A percentile compares a stretch with the other conserved stretches of the same genome.
Evolutionary conservation across 495 filamentous ascomycete species (phyloP).

Genomic region (Xylaria nigripes): DNA sequence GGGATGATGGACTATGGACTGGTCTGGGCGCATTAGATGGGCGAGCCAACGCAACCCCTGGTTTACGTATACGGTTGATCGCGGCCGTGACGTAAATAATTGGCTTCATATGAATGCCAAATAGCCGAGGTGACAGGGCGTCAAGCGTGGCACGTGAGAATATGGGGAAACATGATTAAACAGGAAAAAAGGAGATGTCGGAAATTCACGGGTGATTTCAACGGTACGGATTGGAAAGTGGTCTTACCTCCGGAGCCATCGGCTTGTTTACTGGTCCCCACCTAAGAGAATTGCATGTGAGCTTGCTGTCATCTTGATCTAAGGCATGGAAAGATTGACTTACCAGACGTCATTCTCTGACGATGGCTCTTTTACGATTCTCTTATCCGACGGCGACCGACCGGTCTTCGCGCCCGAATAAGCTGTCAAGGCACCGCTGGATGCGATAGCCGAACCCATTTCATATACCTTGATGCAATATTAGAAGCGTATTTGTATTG

Average conservation of each 20-base stretch:
- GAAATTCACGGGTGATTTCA: background rate
- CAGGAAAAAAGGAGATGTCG: background rate
- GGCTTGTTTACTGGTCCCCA: conserved; percentile 91
- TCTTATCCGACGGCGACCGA: conserved; percentile 93
- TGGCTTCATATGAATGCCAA: background rate
- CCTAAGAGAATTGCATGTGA: conserved; percentile 22
- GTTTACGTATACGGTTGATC: too few species aligned
- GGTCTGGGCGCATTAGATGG: background rate
- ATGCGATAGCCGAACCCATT: conserved; percentile 93
- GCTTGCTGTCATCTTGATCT: background rate
- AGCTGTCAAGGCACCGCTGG: conserved; percentile 85
- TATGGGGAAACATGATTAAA: background rate
- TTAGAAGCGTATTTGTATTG: conserved; percentile 15
- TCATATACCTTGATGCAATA: conserved; percentile 59
- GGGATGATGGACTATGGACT: conserved; percentile 2
- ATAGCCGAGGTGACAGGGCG: conserved; percentile 6
- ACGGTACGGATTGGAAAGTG: background rate
- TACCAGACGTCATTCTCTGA: conserved; percentile 95
- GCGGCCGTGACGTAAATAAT: conserved; percentile 3
- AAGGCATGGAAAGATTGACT: conserved; percentile 37
- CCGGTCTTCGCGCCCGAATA: conserved; percentile 98
- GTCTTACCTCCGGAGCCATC: conserved; percentile 91
- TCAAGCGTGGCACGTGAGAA: background rate
- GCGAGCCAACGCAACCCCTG: too few species aligned
- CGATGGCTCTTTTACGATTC: conserved; percentile 82